These are phyloP conservation scores for Solioccasus polychromus DNA, from an alignment of 768 basidiomycete species.

Conservation along the genomic window DNA sequence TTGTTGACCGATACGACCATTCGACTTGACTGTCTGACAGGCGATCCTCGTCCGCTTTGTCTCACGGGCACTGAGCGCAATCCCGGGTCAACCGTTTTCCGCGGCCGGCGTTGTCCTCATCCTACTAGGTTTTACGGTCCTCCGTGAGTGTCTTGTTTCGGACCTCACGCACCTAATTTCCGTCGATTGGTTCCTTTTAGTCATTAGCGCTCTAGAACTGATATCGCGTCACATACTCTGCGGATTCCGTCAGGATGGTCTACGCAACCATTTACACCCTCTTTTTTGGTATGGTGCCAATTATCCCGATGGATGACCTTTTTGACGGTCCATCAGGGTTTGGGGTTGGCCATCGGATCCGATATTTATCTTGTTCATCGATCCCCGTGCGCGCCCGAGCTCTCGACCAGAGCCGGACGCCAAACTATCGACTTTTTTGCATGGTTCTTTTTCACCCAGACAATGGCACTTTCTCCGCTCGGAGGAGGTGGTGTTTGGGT, in stretches of 20 bases:
- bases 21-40: neutral
- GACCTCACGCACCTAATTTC: neutral
- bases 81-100: constrained; percentile 73
- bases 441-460: constrained; percentile 51
- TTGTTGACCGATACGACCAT: constrained; percentile 48
- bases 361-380: constrained; percentile 75
- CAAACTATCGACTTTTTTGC: constrained; percentile 45
- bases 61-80: constrained; percentile 73
- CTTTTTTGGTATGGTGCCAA: constrained; percentile 54
- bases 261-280: constrained; percentile 86
- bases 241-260: constrained; percentile 78
- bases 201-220: constrained; percentile 75
- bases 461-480: constrained; percentile 45
- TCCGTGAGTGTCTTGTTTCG: constrained; percentile 48
- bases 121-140: constrained; percentile 82
- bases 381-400: constrained; percentile 49
- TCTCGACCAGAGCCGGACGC: constrained; percentile 29
- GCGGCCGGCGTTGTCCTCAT: constrained; percentile 90
- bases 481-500: constrained; percentile 47
- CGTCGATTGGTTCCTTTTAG: constrained; percentile 32
- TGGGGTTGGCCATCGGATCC: constrained; percentile 80
- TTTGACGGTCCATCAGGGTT: constrained; percentile 49
- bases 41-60: constrained; percentile 83
- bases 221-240: constrained; percentile 80
- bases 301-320: neutral